phyloP scores from a whole-genome alignment of 2,329 filamentous ascomycete species.

The Phyllosticta capitalensis region DNA sequence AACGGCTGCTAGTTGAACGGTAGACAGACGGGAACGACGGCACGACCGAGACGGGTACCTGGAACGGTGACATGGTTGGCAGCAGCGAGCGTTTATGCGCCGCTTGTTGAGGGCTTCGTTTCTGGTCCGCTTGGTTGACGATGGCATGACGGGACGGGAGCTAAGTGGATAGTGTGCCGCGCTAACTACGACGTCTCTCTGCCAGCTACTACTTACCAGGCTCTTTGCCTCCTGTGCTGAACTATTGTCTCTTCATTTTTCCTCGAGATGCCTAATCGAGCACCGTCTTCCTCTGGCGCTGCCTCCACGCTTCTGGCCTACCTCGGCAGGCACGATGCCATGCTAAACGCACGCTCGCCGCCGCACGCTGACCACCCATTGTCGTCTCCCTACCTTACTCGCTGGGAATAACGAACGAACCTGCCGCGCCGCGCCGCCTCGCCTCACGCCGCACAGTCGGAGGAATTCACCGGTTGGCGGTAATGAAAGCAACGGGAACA shows the following conservation, averaged over 20 bases:
- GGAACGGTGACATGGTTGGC: background rate
- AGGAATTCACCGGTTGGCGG: background rate
- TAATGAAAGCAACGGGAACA: background rate
- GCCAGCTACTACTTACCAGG: too few species aligned
- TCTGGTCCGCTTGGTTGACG: too few species aligned
- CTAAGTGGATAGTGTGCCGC: background rate
- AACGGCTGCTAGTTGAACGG: background rate
- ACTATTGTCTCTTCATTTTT: too few species aligned
- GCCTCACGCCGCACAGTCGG: background rate
- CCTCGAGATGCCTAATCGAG: too few species aligned
- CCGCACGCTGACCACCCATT: background rate
- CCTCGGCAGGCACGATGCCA: background rate
- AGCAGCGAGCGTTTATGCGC: too few species aligned
- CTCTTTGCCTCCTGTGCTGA: too few species aligned
- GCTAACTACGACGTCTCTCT: background rate
- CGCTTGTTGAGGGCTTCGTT: background rate
- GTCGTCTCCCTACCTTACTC: background rate
- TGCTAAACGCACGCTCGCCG: background rate
- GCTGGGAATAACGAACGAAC: background rate
- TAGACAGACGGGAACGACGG: background rate
- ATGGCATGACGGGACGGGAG: background rate
- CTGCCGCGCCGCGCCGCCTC: background rate
- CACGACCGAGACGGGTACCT: background rate
- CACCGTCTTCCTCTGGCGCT: background rate
- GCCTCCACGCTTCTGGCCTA: background rate